Evolutionary conservation across 441 rosid genomes (phyloP).

Genomic region (Erodium trifolium): DNA sequence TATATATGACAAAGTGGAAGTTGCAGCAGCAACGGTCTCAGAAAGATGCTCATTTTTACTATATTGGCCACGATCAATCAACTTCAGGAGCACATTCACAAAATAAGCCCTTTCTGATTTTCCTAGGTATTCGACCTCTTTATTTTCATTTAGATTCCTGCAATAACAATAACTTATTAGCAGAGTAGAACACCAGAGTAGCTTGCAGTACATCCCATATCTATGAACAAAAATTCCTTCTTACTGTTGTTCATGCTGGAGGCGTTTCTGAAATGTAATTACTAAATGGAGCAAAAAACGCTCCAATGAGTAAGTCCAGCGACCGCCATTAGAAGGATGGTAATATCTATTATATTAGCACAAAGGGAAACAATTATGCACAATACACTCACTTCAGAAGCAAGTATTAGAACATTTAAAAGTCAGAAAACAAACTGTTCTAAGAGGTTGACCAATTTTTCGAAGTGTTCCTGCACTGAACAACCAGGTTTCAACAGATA

Average conservation of each 20-base stretch:
- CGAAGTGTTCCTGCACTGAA: slow-evolving; percentile 60
- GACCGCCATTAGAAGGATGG: slow-evolving; percentile 99
- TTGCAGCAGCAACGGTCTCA: slow-evolving; percentile 96
- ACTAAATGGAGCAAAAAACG: slow-evolving; percentile 76
- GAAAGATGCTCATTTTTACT: slow-evolving; percentile 98
- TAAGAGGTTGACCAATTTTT: slow-evolving; percentile 94
- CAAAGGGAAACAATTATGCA: slow-evolving; percentile 20
- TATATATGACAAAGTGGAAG: slow-evolving; percentile 86
- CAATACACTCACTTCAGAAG: slow-evolving; percentile 21
- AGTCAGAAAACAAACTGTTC: slow-evolving; percentile 80
- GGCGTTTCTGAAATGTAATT: slow-evolving; percentile 81
- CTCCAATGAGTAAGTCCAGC: slow-evolving; percentile 98
- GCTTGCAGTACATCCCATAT: slow-evolving; percentile 12
- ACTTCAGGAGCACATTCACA: slow-evolving; percentile 64
- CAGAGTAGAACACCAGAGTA: slow-evolving; percentile 22
- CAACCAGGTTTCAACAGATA: slow-evolving; percentile 78
- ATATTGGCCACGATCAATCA: slow-evolving; percentile 97
- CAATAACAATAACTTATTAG: slow-evolving; percentile 23
- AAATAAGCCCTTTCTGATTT: slow-evolving; percentile 66
- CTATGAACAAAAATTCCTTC: slow-evolving; percentile 25
- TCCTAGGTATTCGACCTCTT: slow-evolving; percentile 49
- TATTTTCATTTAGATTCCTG: slow-evolving; percentile 45
- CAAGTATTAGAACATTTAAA: slow-evolving; percentile 21
- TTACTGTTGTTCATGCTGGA: slow-evolving; percentile 87
- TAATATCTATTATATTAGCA: slow-evolving; percentile 56